Percentiles rank a stretch among this genome's conserved stretches.
Conservation (phyloP, 2,329 filamentous ascomycete genomes). For the Juglanconis oblonga region DNA sequence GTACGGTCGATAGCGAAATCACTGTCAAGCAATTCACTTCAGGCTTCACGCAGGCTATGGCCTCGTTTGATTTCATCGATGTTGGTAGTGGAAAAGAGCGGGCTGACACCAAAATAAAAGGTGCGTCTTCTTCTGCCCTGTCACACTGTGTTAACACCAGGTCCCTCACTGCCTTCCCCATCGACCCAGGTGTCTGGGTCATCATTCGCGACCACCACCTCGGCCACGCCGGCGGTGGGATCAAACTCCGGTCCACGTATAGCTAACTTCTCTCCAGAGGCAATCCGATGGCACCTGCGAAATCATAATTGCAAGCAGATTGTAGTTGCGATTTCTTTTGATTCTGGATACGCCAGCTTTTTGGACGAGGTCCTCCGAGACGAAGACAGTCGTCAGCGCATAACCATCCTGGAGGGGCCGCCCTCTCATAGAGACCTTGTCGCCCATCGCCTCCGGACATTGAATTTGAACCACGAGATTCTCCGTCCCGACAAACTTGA, state of each 20-base stretch:
- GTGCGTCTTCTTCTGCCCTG: constrained; percentile 31
- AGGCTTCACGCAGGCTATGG: constrained; percentile 58
- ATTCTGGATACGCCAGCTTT: constrained; percentile 58
- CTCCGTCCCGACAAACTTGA: constrained; percentile 53
- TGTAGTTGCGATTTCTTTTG: constrained; percentile 60
- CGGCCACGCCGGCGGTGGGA: too few species aligned
- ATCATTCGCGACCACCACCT: too few species aligned
- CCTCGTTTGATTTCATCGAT: constrained; percentile 63
- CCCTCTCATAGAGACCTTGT: constrained; percentile 49
- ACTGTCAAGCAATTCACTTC: constrained; percentile 54
- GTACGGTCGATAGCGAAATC: constrained; percentile 40
- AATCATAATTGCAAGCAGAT: constrained; percentile 62
- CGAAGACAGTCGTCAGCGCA: constrained; percentile 36
- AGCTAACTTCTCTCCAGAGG: constrained; percentile 36
- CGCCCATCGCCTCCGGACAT: constrained; percentile 43
- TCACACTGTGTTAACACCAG: background rate
- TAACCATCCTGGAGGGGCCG: constrained; percentile 54
- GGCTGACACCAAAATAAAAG: constrained; percentile 59
- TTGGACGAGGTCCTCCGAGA: constrained; percentile 53
- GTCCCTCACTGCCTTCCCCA: too few species aligned
- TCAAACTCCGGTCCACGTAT: background rate
- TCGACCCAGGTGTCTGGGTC: too few species aligned
- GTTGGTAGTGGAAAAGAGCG: constrained; percentile 58
- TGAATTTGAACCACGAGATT: constrained; percentile 43
- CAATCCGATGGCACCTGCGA: constrained; percentile 53